Conservation (phyloP, 192 early-diverging fungal species). For the Coemansia sp. region DNA sequence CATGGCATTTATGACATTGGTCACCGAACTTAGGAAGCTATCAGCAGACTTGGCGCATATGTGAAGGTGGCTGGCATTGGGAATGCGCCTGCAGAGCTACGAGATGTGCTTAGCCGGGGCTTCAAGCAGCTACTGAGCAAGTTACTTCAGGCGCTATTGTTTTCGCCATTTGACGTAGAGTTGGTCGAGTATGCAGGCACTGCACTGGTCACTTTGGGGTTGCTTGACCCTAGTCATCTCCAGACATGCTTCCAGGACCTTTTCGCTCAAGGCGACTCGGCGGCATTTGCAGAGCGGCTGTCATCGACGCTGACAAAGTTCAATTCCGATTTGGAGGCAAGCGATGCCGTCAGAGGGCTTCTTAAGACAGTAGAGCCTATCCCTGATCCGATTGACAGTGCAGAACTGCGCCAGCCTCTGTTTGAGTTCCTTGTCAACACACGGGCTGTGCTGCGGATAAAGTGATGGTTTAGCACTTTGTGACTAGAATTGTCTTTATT, state of each 20-base stretch:
- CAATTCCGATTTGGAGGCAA: slow-evolving; percentile 28
- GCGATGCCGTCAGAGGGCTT: slow-evolving; percentile 22
- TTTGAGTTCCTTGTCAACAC: slow-evolving; percentile 49
- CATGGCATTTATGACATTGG: slow-evolving; percentile 44
- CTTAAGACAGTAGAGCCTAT: slow-evolving; percentile 21
- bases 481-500: slow-evolving; percentile 1
- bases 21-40: slow-evolving; percentile 44
- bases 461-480: slow-evolving; percentile 12
- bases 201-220: slow-evolving; percentile 37
- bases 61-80: slow-evolving; percentile 32
- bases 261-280: slow-evolving; percentile 20
- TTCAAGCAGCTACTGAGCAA: slow-evolving; percentile 37
- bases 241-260: slow-evolving; percentile 38
- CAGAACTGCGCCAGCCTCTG: slow-evolving; percentile 38
- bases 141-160: slow-evolving; percentile 34
- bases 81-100: slow-evolving; percentile 13
- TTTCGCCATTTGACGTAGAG: slow-evolving; percentile 45
- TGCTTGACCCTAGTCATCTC: slow-evolving; percentile 38
- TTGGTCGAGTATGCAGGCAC: slow-evolving; percentile 46
- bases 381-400: slow-evolving; percentile 42
- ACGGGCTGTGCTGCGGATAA: slow-evolving; percentile 43
- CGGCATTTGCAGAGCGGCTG: slow-evolving; percentile 34
- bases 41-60: slow-evolving; percentile 47
- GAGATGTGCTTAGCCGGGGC: slow-evolving; percentile 20
- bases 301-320: slow-evolving; percentile 37